Evolutionary conservation across 2,329 filamentous ascomycete genomes (phyloP).

Genomic region (Eurotiales sp.): DNA sequence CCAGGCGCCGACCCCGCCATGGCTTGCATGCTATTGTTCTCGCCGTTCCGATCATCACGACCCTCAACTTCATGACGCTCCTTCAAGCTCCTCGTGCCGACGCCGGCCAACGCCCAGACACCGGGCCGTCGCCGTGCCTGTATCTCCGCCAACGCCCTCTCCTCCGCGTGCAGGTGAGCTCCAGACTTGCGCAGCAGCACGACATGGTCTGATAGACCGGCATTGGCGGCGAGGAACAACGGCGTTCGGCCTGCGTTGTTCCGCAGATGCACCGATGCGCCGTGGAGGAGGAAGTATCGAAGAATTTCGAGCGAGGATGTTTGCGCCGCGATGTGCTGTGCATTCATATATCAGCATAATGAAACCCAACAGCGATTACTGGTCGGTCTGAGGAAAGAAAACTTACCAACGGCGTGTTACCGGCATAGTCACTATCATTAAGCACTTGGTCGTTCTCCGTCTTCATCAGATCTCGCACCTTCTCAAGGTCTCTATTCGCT

Average conservation of each 20-base stretch:
- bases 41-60: neutral
- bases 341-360: neutral
- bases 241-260: conserved; percentile 57
- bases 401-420: conserved; percentile 61
- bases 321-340: conserved; percentile 55
- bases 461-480: conserved; percentile 64
- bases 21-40: neutral
- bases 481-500: conserved; percentile 63
- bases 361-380: neutral
- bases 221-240: conserved; percentile 57
- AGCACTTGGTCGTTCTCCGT: conserved; percentile 65
- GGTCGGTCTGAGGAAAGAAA: neutral
- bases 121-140: conserved; percentile 41
- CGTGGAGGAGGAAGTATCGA: conserved; percentile 53
- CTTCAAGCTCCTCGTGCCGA: conserved; percentile 23
- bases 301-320: conserved; percentile 54
- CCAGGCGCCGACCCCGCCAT: conserved; percentile 6
- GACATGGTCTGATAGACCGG: conserved; percentile 54
- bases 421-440: conserved; percentile 74
- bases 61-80: conserved; percentile 10
- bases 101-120: conserved; percentile 42
- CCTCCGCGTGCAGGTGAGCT: conserved; percentile 57
- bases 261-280: conserved; percentile 57
- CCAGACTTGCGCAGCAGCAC: conserved; percentile 53
- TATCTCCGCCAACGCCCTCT: conserved; percentile 51